Evolutionary conservation across 1,284 basidiomycete genomes (phyloP).

Genomic region (Microbotryum silenes-acaulis): DNA sequence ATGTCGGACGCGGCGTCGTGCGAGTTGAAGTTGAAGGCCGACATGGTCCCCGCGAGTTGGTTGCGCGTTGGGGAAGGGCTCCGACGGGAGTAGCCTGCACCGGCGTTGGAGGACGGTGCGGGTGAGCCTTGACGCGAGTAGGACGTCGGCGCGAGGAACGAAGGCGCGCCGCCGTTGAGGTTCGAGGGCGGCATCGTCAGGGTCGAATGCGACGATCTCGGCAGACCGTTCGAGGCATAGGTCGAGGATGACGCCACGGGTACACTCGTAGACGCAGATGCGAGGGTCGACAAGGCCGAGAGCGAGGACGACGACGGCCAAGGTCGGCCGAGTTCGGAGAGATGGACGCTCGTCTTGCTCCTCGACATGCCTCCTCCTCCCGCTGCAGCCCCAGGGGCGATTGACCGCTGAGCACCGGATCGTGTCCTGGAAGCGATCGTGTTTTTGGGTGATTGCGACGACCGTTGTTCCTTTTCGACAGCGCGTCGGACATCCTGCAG

Average conservation of each 20-base stretch:
- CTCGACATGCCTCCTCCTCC: slow-evolving; percentile 6
- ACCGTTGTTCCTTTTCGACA: slow-evolving; percentile 8
- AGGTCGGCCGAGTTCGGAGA: slow-evolving; percentile 1
- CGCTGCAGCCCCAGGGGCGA: neutral
- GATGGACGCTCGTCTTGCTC: slow-evolving; percentile 12
- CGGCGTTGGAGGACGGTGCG: slow-evolving; percentile 14
- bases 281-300: slow-evolving; percentile 19
- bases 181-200: slow-evolving; percentile 11
- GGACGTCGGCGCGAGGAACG: slow-evolving; percentile 17
- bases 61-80: slow-evolving; percentile 22
- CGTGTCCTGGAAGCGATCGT: neutral
- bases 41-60: slow-evolving; percentile 23
- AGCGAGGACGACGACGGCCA: slow-evolving; percentile 18
- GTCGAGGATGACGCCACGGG: neutral
- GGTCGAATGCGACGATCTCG: slow-evolving; percentile 17
- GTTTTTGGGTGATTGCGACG: neutral
- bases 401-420: neutral
- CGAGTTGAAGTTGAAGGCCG: slow-evolving; percentile 23
- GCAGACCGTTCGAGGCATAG: neutral
- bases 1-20: neutral
- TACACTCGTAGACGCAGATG: neutral
- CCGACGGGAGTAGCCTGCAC: slow-evolving; percentile 1
- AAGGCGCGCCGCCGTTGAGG: slow-evolving; percentile 2
- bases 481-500: slow-evolving; percentile 20
- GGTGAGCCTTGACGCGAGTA: slow-evolving; percentile 16